These are phyloP conservation scores for Trypanosoma boissoni DNA, from an alignment of 208 protist genomes.

Conservation along the genomic window DNA sequence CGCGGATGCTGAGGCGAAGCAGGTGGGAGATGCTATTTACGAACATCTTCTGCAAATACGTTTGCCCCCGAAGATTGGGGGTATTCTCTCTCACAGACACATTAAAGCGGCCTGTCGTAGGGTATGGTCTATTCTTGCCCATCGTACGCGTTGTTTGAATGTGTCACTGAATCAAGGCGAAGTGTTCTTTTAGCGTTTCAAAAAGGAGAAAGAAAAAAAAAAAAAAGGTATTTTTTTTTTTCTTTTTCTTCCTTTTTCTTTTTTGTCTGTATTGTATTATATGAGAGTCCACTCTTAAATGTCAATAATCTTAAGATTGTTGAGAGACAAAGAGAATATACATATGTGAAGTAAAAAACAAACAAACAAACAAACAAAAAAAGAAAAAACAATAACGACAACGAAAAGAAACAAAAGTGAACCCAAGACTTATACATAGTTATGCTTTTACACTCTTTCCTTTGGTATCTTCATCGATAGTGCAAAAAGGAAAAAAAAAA, in stretches of 20 bases:
- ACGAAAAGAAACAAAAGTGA: too few species aligned
- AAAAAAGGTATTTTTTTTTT: not conserved
- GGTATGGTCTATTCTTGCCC: constrained; percentile 33
- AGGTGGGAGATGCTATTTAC: constrained; percentile 19
- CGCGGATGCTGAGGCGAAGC: constrained; percentile 12
- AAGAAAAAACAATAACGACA: not conserved
- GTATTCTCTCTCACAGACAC: constrained; percentile 10
- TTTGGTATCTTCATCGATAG: not conserved
- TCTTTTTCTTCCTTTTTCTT: constrained; percentile 10
- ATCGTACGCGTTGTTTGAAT: constrained; percentile 22
- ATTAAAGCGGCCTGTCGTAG: constrained; percentile 26
- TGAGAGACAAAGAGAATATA: too few species aligned
- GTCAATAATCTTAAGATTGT: too few species aligned
- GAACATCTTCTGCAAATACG: constrained; percentile 11
- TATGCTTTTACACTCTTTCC: too few species aligned
- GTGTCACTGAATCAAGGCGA: not conserved
- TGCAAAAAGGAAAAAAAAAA: not conserved
- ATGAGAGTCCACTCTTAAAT: too few species aligned
- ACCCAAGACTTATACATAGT: too few species aligned
- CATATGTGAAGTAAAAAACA: too few species aligned
- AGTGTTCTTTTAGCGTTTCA: too few species aligned
- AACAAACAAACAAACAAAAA: too few species aligned
- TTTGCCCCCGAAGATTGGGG: constrained; percentile 19
- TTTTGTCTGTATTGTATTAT: too few species aligned
- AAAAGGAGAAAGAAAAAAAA: too few species aligned